These are phyloP conservation scores for Aspergillus floridensis DNA, from an alignment of 2,329 filamentous ascomycete genomes.

Conservation along the genomic window DNA sequence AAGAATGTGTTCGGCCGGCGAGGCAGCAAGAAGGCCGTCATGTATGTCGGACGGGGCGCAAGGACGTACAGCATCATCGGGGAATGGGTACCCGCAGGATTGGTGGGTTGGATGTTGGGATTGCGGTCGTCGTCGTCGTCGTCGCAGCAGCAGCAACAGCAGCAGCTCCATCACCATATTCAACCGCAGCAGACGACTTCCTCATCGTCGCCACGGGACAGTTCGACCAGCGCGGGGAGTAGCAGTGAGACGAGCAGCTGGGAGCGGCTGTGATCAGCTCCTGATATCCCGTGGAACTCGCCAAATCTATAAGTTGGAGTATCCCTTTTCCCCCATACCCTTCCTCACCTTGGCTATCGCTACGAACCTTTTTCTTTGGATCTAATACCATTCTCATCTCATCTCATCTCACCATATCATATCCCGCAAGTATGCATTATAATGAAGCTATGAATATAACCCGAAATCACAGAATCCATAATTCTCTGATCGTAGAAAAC, in stretches of 20 bases:
- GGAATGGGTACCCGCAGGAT: conserved; percentile 68
- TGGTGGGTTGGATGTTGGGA: conserved; percentile 95
- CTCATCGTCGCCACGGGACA: conserved; percentile 15
- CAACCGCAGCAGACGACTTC: not conserved
- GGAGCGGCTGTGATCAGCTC: conserved; percentile 29
- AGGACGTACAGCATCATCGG: conserved; percentile 83
- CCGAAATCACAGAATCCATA: not conserved
- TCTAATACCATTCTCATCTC: not conserved
- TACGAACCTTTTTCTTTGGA: not conserved
- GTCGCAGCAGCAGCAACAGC: conserved; percentile 12
- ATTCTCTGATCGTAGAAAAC: too few species aligned
- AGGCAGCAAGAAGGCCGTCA: conserved; percentile 50
- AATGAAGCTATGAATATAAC: not conserved
- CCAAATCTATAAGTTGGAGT: too few species aligned
- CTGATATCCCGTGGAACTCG: too few species aligned
- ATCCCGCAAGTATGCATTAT: not conserved
- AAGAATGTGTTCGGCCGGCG: conserved; percentile 41
- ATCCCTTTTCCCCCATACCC: too few species aligned
- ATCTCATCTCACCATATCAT: not conserved
- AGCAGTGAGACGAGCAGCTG: conserved; percentile 37
- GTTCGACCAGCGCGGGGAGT: conserved; percentile 27
- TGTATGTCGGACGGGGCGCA: conserved; percentile 81
- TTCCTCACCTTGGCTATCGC: too few species aligned
- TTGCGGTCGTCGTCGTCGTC: conserved; percentile 48
- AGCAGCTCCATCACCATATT: not conserved